Evolutionary conservation across 2,329 filamentous ascomycete species (phyloP).

Genomic region (Claviceps monticola): DNA sequence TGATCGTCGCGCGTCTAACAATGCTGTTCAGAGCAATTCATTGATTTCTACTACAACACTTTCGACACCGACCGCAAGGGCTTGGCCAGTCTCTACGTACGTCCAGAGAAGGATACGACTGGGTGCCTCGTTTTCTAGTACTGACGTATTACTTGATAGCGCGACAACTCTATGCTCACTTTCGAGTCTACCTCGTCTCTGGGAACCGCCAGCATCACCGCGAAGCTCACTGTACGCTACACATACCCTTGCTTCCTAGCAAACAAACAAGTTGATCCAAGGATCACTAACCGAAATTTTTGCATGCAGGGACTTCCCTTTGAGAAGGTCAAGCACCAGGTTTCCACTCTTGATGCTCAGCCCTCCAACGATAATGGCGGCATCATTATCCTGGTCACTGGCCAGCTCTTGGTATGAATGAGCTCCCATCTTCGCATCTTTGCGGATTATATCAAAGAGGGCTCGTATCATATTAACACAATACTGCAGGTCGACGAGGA

Average conservation of each 20-base stretch:
- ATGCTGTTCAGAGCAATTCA: conserved; percentile 60
- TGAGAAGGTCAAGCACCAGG: conserved; percentile 64
- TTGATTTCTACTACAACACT: conserved; percentile 77
- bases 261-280: not conserved
- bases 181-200: conserved; percentile 62
- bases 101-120: conserved; percentile 17
- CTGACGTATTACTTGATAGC: conserved; percentile 33
- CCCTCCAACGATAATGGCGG: conserved; percentile 50
- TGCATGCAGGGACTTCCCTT: conserved; percentile 57
- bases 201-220: conserved; percentile 53
- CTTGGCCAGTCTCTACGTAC: conserved; percentile 68
- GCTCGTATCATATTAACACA: not conserved
- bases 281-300: not conserved
- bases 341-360: conserved; percentile 71
- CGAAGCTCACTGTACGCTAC: conserved; percentile 62
- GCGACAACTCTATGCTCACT: conserved; percentile 78
- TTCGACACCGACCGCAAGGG: conserved; percentile 61
- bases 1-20: not conserved
- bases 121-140: not conserved
- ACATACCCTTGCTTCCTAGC: not conserved
- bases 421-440: not conserved
- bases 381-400: conserved; percentile 80
- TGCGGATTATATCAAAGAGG: not conserved
- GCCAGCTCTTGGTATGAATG: conserved; percentile 59
- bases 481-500: conserved; percentile 63